These are phyloP conservation scores for Prorocentrum cordatum DNA, from an alignment of 169 alveolate species.

Conservation along the genomic window DNA sequence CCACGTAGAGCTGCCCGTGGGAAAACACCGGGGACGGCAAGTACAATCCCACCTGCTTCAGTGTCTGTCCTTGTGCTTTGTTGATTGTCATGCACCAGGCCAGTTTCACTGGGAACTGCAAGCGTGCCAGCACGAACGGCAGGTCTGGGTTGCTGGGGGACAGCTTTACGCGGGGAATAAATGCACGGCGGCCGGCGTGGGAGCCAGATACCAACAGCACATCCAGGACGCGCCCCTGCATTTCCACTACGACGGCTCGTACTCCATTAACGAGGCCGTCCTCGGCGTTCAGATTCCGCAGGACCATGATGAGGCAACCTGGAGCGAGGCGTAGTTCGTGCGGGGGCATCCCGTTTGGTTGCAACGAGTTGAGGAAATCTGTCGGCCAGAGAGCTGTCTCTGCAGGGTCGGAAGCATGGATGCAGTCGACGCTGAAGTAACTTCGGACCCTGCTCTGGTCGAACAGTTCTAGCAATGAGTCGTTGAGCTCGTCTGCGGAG, in stretches of 20 bases:
- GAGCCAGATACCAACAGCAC: not conserved
- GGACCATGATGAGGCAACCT: not conserved
- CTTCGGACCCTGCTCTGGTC: not conserved
- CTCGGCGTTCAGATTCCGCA: not conserved
- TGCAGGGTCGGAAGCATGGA: not conserved
- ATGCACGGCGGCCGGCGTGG: not conserved
- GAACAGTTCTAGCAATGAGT: not conserved
- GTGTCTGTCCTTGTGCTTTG: constrained; percentile 6
- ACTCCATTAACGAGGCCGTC: not conserved
- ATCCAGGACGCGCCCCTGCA: not conserved
- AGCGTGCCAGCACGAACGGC: not conserved
- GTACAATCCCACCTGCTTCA: too few relatives aligned
- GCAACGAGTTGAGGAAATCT: not conserved
- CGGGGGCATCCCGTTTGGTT: not conserved
- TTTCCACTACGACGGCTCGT: not conserved
- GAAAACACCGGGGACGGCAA: not conserved
- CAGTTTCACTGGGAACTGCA: not conserved
- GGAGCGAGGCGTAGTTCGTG: not conserved
- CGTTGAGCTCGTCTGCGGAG: not conserved
- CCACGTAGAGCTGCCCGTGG: not conserved
- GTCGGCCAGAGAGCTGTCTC: not conserved
- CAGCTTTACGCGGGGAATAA: not conserved
- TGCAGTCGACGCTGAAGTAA: not conserved
- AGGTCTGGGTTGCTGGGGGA: not conserved
- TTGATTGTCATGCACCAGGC: constrained; percentile 3